Evolutionary conservation across 768 basidiomycete species (phyloP).

Genomic region (Kwoniella mangroviensis): DNA sequence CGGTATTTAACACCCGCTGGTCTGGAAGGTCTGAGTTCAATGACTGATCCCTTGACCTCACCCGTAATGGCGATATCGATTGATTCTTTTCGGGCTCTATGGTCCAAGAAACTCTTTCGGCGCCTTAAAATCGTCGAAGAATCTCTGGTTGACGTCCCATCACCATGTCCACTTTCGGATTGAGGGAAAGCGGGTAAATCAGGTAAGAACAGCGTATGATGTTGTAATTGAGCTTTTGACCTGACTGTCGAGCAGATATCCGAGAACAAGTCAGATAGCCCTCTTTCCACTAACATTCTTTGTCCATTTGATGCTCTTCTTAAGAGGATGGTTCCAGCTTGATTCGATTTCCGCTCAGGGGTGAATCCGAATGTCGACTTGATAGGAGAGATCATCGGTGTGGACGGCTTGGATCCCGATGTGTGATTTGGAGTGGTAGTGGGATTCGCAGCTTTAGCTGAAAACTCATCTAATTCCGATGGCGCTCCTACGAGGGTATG

Average conservation of each 20-base stretch:
- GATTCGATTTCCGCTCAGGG: constrained; percentile 21
- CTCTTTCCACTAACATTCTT: constrained; percentile 64
- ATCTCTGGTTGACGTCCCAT: constrained; percentile 39
- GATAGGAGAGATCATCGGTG: constrained; percentile 38
- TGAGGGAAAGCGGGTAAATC: constrained; percentile 16
- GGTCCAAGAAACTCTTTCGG: constrained; percentile 49
- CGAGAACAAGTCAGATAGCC: constrained; percentile 79
- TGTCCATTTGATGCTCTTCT: constrained; percentile 44
- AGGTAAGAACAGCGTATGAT: constrained; percentile 45
- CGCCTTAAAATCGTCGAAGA: constrained; percentile 42
- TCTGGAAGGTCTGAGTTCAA: constrained; percentile 33
- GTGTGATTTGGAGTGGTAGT: constrained; percentile 7
- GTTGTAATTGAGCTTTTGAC: constrained; percentile 55
- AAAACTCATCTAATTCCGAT: constrained; percentile 15
- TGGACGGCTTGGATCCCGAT: constrained; percentile 14
- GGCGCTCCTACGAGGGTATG: constrained; percentile 34
- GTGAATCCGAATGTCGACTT: constrained; percentile 31
- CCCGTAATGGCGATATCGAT: constrained; percentile 46
- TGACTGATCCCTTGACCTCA: constrained; percentile 43
- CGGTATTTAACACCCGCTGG: constrained; percentile 18
- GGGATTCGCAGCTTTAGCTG: neutral
- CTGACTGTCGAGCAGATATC: constrained; percentile 72
- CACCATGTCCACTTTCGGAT: constrained; percentile 22
- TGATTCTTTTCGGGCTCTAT: constrained; percentile 8
- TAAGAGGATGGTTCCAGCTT: constrained; percentile 40